A percentile compares a stretch with the other conserved stretches of the same genome.
Conservation (phyloP, 257 asterid species). For the Przewalskia tangutica region DNA sequence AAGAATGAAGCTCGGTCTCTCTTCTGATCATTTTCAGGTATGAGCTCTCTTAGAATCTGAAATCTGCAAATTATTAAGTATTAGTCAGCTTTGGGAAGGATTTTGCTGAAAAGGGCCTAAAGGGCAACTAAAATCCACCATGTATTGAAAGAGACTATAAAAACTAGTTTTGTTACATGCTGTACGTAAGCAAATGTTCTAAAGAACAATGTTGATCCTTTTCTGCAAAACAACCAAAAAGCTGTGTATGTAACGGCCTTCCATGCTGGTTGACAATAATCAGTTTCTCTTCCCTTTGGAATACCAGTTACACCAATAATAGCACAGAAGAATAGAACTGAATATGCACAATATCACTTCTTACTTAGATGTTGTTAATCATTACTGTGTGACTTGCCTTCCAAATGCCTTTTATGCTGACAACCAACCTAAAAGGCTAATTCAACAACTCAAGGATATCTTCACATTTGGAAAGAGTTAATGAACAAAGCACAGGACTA, state of each 20-base stretch:
- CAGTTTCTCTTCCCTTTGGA: not conserved
- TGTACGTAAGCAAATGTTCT: not conserved
- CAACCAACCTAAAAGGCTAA: not conserved
- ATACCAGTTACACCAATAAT: not conserved
- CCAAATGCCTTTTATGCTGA: not conserved
- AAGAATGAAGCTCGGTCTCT: slow-evolving; percentile 75
- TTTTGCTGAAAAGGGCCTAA: not conserved
- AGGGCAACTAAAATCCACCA: not conserved
- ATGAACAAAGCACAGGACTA: not conserved
- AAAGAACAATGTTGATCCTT: not conserved
- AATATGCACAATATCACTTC: not conserved
- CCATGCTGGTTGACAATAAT: not conserved
- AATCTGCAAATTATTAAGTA: slow-evolving; percentile 35
- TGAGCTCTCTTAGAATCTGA: slow-evolving; percentile 56
- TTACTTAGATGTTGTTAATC: not conserved
- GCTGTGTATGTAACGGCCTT: not conserved
- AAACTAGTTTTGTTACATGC: not conserved
- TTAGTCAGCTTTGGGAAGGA: slow-evolving; percentile 6
- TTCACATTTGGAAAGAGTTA: not conserved
- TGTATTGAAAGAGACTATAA: not conserved
- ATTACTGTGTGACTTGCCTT: not conserved
- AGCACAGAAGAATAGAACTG: not conserved
- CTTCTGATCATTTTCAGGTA: slow-evolving; percentile 79
- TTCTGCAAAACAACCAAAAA: not conserved
- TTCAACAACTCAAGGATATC: not conserved